phyloP scores from a whole-genome alignment of 2,329 filamentous ascomycete genomes.

The Blastomyces silverae region DNA sequence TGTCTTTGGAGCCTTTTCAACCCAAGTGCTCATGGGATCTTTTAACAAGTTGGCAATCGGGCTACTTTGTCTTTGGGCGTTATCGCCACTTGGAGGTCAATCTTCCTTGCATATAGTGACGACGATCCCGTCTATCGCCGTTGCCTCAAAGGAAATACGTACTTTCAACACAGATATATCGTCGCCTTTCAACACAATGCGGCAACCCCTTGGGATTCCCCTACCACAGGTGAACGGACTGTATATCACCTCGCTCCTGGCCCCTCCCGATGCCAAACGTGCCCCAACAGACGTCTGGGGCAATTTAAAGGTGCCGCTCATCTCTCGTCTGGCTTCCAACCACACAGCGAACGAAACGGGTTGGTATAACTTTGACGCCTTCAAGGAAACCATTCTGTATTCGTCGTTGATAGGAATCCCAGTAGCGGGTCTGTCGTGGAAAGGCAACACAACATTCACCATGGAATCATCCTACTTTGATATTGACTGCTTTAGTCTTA shows the following conservation, averaged over 20 bases:
- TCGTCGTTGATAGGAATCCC: conserved; percentile 17
- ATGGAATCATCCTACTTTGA: conserved; percentile 20
- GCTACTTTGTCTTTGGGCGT: conserved; percentile 17
- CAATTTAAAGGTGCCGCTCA: conserved; percentile 19
- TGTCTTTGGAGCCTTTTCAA: conserved; percentile 17
- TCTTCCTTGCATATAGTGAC: conserved; percentile 16
- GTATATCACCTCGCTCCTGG: conserved; percentile 18
- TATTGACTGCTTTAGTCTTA: conserved; percentile 15
- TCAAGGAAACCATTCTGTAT: background rate
- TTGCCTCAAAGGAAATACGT: conserved; percentile 5
- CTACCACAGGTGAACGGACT: conserved; percentile 10
- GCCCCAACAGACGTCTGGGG: conserved; percentile 17
- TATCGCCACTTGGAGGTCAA: background rate
- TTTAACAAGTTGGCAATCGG: conserved; percentile 16
- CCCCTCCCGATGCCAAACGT: conserved; percentile 10
- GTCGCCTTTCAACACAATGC: conserved; percentile 13
- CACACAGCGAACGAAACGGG: conserved; percentile 13
- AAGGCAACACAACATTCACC: conserved; percentile 17
- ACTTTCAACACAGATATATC: conserved; percentile 14
- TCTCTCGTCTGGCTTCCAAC: conserved; percentile 10
- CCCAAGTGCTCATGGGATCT: conserved; percentile 17
- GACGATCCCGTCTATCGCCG: background rate
- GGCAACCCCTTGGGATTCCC: background rate
- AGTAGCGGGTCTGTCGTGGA: background rate
- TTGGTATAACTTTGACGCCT: conserved; percentile 12